Evolutionary conservation across 345 rosid genomes (phyloP).

Genomic region (Populus tremula): DNA sequence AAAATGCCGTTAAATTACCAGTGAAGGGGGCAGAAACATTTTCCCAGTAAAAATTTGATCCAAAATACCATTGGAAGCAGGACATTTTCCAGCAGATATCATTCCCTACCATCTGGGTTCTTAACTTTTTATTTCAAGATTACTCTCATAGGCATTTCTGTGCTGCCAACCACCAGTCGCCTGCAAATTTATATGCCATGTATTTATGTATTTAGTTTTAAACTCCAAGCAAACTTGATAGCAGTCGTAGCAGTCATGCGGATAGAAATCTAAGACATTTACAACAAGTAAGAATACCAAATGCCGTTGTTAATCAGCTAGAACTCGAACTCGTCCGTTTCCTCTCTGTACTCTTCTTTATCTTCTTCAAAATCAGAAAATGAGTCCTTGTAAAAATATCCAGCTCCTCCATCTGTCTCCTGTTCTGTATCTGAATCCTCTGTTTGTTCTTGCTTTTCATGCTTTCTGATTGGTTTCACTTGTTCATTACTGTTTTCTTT

Average conservation of each 20-base stretch:
- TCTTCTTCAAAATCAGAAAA: conserved; percentile 26
- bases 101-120: background rate
- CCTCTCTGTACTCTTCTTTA: conserved; percentile 27
- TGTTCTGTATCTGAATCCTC: conserved; percentile 17
- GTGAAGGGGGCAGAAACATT: no score
- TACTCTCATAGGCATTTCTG: background rate
- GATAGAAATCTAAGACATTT: background rate
- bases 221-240: background rate
- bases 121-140: background rate
- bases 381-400: conserved; percentile 12
- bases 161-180: background rate
- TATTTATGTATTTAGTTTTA: background rate
- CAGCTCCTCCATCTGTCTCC: conserved; percentile 8
- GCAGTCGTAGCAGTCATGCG: background rate
- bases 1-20: background rate
- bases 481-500: conserved; percentile 7
- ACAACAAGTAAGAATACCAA: background rate
- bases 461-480: background rate
- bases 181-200: background rate
- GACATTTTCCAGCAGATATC: no score
- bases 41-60: no score
- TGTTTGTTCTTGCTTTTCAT: conserved; percentile 1
- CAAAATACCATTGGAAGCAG: no score
- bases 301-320: conserved; percentile 12
- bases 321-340: conserved; percentile 35